Base-by-base conservation (phyloP, 768 basidiomycete species). In the Imleria badia region DNA sequence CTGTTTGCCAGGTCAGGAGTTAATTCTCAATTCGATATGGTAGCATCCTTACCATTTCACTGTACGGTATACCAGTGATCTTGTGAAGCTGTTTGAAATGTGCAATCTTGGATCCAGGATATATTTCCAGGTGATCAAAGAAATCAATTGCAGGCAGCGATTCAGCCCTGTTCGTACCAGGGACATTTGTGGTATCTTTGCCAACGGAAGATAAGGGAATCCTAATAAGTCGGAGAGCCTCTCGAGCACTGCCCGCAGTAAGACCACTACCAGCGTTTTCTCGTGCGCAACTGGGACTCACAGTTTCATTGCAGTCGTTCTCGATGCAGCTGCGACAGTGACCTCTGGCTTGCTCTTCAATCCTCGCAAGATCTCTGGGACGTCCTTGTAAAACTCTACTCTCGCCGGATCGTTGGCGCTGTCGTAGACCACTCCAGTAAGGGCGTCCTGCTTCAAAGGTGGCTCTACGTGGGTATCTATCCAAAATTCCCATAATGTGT, bases 401-500 rank as follows among this genome's bases (percentile, higher is more conserved):
- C 65, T 67, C 29, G 1, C 49, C 13, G 59, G 68, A 3, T 55
- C 45, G 29, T 19, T 2, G 13, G 62, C 51, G 35, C 60, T 69
- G 45, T 72, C 71, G 11, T 61, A 62, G 22, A 71, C 58, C 9
- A 41, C 48, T 12, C 65, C 65, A 14, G 65, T 61, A 31, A 20
- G 20, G 6, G 40, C 75, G 22, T 83, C 70, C 42, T 79, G 75
- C 51, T 70, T 77, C 48, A 89, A 69, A 8, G 87, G 83, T 30
- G 79, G 81, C 41, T 78, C 73, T 48, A 89, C 77, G 66, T 92
- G 87, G 17, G 84, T 84, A 68, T 94, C 92, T 48, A 94, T 86
- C 91, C 91, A 93, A 15, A 93, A 75, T 53, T 86, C 81, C 91
- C 91, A 94, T 7, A 94, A 75, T 0, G 92, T 94, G 67, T 89